Evolutionary conservation across 495 filamentous ascomycete genomes (phyloP), one percentile per base, ranked within the genome.

Genomic region (Cercophora newfieldiana): DNA sequence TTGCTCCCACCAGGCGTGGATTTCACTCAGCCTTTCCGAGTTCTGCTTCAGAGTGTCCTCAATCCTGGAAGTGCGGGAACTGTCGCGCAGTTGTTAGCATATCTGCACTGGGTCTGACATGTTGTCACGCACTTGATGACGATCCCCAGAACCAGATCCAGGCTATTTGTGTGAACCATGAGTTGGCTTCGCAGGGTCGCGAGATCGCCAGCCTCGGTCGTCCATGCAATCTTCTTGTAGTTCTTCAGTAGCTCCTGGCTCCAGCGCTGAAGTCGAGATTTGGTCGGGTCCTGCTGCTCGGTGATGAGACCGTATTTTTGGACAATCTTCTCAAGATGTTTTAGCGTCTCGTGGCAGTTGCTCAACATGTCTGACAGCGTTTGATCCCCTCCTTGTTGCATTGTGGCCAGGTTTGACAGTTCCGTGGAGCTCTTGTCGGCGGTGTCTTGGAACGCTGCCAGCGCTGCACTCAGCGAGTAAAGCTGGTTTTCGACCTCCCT

Each of bases 401-500:
- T 19, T 3, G 19, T 7, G 3, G 37, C 21, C 16, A 19, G 19
- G 25, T 16, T 25, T 7, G 59, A 22, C 25, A 50, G 18, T 7
- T 51, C 22, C 3, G 24, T 24, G 16, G 47, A 26, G 10, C 3
- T n/a, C 16, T 59, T 29, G 18, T 22, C 26, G 7, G 61, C 26
- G 48, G 44, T 37, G 28, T 63, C 59, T 18, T 61, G 33, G 30
- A 66, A 60, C 19, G 63, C 63, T 0, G 55, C 10, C 25, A 69
- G 55, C 19, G 60, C 55, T n/a, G 68, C 48, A 31, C 68, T 67
- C 31, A 69, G 64, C 3, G 68, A 66, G 44, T 64, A 61, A 0
- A 69, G 64, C 26, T 69, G 68, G 54, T 69, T 69, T 28, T 69
- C 68, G 26, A 69, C 64, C 56, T 69, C 64, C 1, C 68, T 59